phyloP scores from a whole-genome alignment of 192 early-diverging fungal genomes.

The Helicostylum pulchrum region DNA sequence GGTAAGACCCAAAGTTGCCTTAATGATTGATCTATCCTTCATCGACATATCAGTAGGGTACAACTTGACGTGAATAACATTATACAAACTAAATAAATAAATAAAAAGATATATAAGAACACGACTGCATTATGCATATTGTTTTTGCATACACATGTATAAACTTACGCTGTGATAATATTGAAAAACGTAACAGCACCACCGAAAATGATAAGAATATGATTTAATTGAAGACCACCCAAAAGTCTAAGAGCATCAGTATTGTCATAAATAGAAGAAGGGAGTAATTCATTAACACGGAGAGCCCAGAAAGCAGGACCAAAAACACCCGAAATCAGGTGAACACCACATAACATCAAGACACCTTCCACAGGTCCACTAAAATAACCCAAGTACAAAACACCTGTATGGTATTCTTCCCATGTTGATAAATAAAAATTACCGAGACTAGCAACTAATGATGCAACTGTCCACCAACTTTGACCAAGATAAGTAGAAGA shows the following conservation, averaged over 20 bases:
- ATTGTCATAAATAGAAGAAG: slow-evolving; percentile 1
- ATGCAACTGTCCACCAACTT: slow-evolving; percentile 64
- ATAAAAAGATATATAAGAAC: slow-evolving; percentile 3
- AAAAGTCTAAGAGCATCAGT: slow-evolving; percentile 29
- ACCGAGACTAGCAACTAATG: slow-evolving; percentile 37
- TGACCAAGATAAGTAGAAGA: slow-evolving; percentile 67
- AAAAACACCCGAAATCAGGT: slow-evolving; percentile 55
- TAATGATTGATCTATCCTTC: slow-evolving; percentile 49
- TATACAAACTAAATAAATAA: slow-evolving; percentile 14
- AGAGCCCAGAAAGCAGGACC: slow-evolving; percentile 28
- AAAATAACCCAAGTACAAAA: slow-evolving; percentile 78
- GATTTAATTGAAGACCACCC: slow-evolving; percentile 48
- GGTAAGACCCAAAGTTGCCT: slow-evolving; percentile 58
- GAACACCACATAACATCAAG: slow-evolving; percentile 59
- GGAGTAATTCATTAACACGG: slow-evolving; percentile 14
- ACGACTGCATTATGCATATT: not conserved
- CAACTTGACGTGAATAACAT: slow-evolving; percentile 25
- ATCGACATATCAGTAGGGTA: slow-evolving; percentile 29
- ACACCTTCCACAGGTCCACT: slow-evolving; percentile 93
- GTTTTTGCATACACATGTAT: too few relatives aligned
- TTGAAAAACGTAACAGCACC: slow-evolving; percentile 47
- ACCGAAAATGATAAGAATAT: slow-evolving; percentile 51
- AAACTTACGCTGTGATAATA: slow-evolving; percentile 54
- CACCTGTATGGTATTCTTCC: slow-evolving; percentile 93
- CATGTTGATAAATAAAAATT: slow-evolving; percentile 88